Percentiles rank a stretch among this genome's conserved stretches.
These are phyloP conservation scores for Telopea speciosissima DNA, from an alignment of 177 flowering plant genomes.

Conservation along the genomic window DNA sequence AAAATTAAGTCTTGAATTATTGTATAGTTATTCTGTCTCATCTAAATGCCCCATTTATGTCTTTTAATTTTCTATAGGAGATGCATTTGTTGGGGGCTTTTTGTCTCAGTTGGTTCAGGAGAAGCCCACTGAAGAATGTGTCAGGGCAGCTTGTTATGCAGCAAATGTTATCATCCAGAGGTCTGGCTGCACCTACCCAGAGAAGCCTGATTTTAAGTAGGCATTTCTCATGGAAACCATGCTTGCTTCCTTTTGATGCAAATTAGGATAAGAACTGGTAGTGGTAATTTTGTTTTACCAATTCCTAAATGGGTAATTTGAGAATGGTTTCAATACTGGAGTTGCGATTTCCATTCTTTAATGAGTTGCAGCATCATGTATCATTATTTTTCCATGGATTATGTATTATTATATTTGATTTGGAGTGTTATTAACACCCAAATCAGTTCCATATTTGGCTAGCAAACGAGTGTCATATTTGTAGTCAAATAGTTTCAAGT, in stretches of 20 bases:
- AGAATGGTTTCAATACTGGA: neutral
- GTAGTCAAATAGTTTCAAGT: too few relatives aligned
- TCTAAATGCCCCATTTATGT: neutral
- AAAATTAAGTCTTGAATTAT: neutral
- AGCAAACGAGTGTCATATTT: too few relatives aligned
- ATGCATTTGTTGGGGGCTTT: conserved; percentile 98
- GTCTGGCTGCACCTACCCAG: conserved; percentile 97
- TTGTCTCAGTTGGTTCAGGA: conserved; percentile 78
- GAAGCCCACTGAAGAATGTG: conserved; percentile 84
- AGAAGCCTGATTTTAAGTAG: conserved; percentile 73
- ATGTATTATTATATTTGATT: neutral
- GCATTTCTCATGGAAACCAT: neutral
- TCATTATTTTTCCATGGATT: too few relatives aligned
- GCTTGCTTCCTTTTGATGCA: neutral
- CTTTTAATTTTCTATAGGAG: conserved; percentile 42
- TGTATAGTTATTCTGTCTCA: neutral
- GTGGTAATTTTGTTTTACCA: neutral
- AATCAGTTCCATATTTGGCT: too few relatives aligned
- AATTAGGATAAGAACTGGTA: neutral
- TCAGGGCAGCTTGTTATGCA: conserved; percentile 84
- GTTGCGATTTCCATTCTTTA: neutral
- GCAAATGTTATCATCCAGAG: conserved; percentile 91
- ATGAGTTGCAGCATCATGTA: neutral
- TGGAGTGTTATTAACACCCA: neutral
- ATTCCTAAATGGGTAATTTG: too few relatives aligned